Evolutionary conservation across 768 basidiomycete genomes (phyloP).

Genomic region (Tulasnella sp.): DNA sequence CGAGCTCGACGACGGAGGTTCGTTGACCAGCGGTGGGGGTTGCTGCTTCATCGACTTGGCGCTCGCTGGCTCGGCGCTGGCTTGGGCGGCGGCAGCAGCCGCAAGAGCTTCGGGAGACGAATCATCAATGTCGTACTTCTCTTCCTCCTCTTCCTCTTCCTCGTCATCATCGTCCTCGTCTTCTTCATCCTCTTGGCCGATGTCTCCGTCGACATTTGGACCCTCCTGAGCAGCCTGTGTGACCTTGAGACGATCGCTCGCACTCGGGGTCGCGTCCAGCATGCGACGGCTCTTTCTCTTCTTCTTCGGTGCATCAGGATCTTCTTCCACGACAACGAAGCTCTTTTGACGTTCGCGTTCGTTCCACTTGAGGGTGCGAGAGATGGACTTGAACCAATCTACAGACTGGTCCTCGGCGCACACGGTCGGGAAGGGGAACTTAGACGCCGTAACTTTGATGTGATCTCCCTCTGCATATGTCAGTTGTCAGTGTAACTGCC

Average conservation of each 20-base stretch:
- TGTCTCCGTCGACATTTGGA: conserved; percentile 39
- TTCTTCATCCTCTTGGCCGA: conserved; percentile 49
- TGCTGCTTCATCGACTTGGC: conserved; percentile 33
- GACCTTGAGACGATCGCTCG: conserved; percentile 22
- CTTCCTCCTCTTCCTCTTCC: conserved; percentile 56
- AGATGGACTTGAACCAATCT: conserved; percentile 98
- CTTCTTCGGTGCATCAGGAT: conserved; percentile 46
- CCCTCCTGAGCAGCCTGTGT: conserved; percentile 17
- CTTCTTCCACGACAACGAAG: conserved; percentile 96
- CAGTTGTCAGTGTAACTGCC: not conserved
- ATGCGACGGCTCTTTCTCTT: conserved; percentile 20
- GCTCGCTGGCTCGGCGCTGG: not conserved
- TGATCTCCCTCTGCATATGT: conserved; percentile 85
- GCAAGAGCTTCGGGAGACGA: conserved; percentile 57
- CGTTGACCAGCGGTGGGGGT: conserved; percentile 2
- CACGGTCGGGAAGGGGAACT: conserved; percentile 97
- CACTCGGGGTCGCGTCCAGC: conserved; percentile 23
- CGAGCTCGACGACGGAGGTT: conserved; percentile 13
- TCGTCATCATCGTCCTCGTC: conserved; percentile 47
- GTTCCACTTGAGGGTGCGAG: conserved; percentile 97
- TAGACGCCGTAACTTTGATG: conserved; percentile 95
- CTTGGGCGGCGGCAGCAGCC: conserved; percentile 14
- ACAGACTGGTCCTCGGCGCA: conserved; percentile 97
- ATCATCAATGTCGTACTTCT: conserved; percentile 92
- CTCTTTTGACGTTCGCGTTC: conserved; percentile 98